Evolutionary conservation across 192 early-diverging fungal genomes (phyloP).

Genomic region (Coemansia sp.): DNA sequence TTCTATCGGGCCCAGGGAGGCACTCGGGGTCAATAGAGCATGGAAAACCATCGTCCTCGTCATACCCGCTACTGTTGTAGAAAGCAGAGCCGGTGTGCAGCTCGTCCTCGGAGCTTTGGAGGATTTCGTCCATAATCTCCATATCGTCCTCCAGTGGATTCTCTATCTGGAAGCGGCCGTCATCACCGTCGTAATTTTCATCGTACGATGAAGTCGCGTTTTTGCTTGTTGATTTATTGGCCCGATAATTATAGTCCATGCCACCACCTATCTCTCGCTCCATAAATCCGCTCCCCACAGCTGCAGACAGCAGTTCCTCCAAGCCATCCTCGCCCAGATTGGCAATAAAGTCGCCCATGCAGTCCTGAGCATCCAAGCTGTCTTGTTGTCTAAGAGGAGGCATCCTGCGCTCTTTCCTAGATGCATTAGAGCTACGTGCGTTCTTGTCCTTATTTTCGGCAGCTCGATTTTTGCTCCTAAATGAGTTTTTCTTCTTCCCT

Average conservation of each 20-base stretch:
- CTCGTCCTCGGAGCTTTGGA: constrained; percentile 12
- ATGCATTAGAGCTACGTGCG: not conserved
- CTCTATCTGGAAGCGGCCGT: constrained; percentile 16
- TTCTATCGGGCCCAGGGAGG: constrained; percentile 8
- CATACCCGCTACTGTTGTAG: constrained; percentile 4
- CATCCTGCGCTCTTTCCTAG: constrained; percentile 7
- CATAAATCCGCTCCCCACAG: not conserved
- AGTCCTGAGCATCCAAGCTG: constrained; percentile 11
- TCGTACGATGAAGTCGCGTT: not conserved
- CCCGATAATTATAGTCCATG: constrained; percentile 4
- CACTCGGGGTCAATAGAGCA: constrained; percentile 26
- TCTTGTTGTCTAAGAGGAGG: constrained; percentile 1
- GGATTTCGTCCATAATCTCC: constrained; percentile 7
- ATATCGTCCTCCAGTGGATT: constrained; percentile 32
- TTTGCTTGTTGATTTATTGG: not conserved
- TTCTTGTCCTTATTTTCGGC: constrained; percentile 5
- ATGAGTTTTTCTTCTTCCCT: not conserved
- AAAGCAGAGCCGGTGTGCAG: not conserved
- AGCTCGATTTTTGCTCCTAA: constrained; percentile 6
- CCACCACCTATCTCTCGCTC: constrained; percentile 31
- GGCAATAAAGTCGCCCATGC: constrained; percentile 34
- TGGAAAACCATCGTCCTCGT: constrained; percentile 42
- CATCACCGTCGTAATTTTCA: not conserved
- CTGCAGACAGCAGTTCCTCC: constrained; percentile 7
- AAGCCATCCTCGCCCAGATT: constrained; percentile 31